Conservation (phyloP, 2,329 filamentous ascomycete genomes). For the Microthyrium microscopicum region DNA sequence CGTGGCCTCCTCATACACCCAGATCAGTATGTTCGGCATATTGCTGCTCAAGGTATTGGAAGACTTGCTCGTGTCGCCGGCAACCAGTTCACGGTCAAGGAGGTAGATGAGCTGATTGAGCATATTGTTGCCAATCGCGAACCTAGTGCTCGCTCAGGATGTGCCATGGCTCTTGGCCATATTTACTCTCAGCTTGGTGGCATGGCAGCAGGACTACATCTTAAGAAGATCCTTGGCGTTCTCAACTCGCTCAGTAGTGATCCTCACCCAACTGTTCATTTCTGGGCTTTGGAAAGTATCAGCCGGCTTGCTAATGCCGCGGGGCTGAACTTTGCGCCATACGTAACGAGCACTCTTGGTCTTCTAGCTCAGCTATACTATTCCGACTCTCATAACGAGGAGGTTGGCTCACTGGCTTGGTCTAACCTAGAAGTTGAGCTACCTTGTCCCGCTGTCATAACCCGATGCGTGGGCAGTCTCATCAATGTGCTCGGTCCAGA, state of each 20-base stretch:
- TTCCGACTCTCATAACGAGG: slow-evolving; percentile 76
- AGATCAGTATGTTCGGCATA: slow-evolving; percentile 70
- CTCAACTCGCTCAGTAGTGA: slow-evolving; percentile 96
- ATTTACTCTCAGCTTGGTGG: slow-evolving; percentile 93
- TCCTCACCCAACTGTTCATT: slow-evolving; percentile 86
- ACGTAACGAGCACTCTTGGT: slow-evolving; percentile 76
- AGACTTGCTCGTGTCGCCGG: slow-evolving; percentile 73
- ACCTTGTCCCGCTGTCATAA: slow-evolving; percentile 66
- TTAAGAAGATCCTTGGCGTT: slow-evolving; percentile 94
- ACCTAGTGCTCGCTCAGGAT: slow-evolving; percentile 82
- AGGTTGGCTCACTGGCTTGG: slow-evolving; percentile 60
- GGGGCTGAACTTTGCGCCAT: slow-evolving; percentile 78
- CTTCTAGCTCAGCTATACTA: slow-evolving; percentile 91
- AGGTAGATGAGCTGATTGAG: slow-evolving; percentile 84
- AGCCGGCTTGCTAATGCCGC: slow-evolving; percentile 79
- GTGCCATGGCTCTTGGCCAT: slow-evolving; percentile 78
- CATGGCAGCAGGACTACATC: slow-evolving; percentile 90
- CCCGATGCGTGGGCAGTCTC: slow-evolving; percentile 80
- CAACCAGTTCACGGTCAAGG: slow-evolving; percentile 71
- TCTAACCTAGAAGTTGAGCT: slow-evolving; percentile 84
- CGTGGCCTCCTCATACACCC: slow-evolving; percentile 67
- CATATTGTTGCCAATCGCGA: slow-evolving; percentile 89
- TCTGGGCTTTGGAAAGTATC: slow-evolving; percentile 85
- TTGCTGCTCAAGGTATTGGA: slow-evolving; percentile 74
- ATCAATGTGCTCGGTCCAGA: slow-evolving; percentile 95